These are phyloP conservation scores for Magnolia sinica DNA, from an alignment of 164 flowering plant species.

Conservation along the genomic window DNA sequence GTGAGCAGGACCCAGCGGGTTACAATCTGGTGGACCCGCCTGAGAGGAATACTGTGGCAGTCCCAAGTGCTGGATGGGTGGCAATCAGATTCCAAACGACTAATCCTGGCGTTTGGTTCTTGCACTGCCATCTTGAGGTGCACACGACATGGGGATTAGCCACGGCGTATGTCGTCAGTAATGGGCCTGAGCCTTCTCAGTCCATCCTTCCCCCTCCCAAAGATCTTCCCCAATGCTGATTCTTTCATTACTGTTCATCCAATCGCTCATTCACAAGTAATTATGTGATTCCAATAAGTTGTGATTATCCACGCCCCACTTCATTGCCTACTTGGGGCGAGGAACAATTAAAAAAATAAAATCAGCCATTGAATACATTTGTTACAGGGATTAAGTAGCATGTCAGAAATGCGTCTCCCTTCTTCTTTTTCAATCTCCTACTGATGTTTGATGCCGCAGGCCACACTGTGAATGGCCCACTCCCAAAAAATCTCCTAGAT, in stretches of 20 bases:
- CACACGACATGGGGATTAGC: constrained; percentile 59
- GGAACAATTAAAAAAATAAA: no score
- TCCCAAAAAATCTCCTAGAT: no score
- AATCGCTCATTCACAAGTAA: not conserved
- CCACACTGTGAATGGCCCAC: no score
- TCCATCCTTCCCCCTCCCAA: constrained; percentile 44
- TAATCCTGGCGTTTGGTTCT: constrained; percentile 63
- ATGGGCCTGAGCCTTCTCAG: constrained; percentile 28
- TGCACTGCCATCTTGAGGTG: constrained; percentile 56
- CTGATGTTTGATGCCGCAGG: no score
- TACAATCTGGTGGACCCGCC: constrained; percentile 16
- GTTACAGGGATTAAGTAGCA: no score
- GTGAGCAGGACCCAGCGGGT: constrained; percentile 21
- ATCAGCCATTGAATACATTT: no score
- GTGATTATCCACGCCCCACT: no score
- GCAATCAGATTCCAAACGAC: constrained; percentile 44
- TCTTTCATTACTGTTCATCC: not conserved
- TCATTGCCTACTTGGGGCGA: no score
- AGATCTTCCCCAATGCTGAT: constrained; percentile 49
- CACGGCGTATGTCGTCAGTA: constrained; percentile 35
- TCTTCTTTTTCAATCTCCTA: no score
- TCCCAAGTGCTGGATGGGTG: constrained; percentile 56
- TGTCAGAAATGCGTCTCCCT: no score
- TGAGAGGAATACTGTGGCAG: constrained; percentile 38
- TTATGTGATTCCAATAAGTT: no score